Evolutionary conservation across 1,284 basidiomycete genomes (phyloP).

Genomic region (Trichosporon ovoides): DNA sequence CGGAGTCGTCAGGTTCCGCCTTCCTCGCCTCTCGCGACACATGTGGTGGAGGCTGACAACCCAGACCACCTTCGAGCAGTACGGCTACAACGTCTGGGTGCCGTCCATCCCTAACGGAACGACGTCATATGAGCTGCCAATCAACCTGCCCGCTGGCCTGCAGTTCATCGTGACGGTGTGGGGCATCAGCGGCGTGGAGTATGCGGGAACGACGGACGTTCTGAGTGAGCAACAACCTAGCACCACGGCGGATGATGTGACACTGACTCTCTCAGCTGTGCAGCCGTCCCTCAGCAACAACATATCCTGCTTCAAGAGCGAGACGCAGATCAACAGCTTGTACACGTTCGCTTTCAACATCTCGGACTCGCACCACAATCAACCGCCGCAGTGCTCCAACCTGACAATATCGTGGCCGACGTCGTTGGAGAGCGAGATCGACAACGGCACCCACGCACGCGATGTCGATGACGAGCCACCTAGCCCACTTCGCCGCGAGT

Average conservation of each 20-base stretch:
- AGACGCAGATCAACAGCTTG: conserved; percentile 33
- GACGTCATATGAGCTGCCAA: conserved; percentile 31
- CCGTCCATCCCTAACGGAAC: conserved; percentile 33
- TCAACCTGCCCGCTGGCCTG: conserved; percentile 35
- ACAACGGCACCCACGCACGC: background rate
- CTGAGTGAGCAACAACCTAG: conserved; percentile 30
- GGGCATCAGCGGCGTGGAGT: conserved; percentile 41
- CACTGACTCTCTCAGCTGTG: conserved; percentile 26
- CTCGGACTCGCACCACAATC: conserved; percentile 22
- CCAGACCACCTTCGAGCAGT: conserved; percentile 32
- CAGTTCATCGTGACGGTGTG: conserved; percentile 44
- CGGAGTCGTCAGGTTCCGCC: background rate
- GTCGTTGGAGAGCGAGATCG: conserved; percentile 29
- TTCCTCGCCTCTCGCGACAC: background rate
- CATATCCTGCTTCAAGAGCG: conserved; percentile 34
- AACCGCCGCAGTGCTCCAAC: conserved; percentile 44
- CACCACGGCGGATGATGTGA: too few relatives aligned
- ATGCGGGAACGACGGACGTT: conserved; percentile 43
- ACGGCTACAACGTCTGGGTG: conserved; percentile 46
- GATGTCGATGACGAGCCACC: background rate
- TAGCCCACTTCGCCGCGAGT: background rate
- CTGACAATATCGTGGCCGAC: conserved; percentile 44
- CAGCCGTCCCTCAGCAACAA: conserved; percentile 17
- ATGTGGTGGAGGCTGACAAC: too few relatives aligned
- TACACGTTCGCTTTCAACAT: conserved; percentile 46